These are phyloP conservation scores for Ascochyta clinopodiicola DNA, from an alignment of 2,329 filamentous ascomycete genomes.

Conservation along the genomic window DNA sequence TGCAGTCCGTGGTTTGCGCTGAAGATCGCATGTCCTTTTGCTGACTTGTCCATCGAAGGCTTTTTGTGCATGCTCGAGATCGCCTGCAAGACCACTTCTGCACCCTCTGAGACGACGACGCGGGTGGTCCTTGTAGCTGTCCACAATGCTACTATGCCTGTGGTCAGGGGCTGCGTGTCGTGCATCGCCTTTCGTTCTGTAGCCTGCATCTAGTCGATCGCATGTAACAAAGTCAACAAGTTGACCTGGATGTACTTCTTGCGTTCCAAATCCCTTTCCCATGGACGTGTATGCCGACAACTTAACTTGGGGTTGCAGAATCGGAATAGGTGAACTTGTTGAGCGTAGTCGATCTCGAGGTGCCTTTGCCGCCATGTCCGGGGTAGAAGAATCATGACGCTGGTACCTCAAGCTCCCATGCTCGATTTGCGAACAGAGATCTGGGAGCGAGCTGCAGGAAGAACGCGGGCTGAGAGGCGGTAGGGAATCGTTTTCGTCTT, in stretches of 20 bases:
- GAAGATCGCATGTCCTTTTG: neutral
- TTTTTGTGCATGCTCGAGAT: neutral
- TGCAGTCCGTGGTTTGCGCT: neutral
- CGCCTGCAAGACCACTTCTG: neutral
- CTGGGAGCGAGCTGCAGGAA: neutral
- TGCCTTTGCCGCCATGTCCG: neutral
- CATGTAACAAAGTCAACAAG: neutral
- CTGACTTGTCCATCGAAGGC: neutral
- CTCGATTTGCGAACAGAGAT: neutral
- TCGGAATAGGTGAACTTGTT: neutral
- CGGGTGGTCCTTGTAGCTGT: neutral
- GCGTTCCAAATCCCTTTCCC: neutral
- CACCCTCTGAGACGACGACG: too few relatives aligned
- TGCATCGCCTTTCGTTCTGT: neutral
- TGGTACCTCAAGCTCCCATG: neutral
- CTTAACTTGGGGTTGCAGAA: neutral
- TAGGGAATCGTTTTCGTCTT: neutral
- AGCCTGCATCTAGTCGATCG: neutral
- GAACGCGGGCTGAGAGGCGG: slow-evolving; percentile 3
- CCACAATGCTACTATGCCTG: neutral
- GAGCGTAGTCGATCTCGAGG: neutral
- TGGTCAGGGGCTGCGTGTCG: neutral
- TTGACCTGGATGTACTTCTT: neutral
- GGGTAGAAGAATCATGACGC: slow-evolving; percentile 5
- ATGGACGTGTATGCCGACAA: neutral